Percentiles rank a stretch among this genome's conserved stretches.
Conservation (phyloP, 2,329 filamentous ascomycete genomes). For the Teratosphaeria destructans region DNA sequence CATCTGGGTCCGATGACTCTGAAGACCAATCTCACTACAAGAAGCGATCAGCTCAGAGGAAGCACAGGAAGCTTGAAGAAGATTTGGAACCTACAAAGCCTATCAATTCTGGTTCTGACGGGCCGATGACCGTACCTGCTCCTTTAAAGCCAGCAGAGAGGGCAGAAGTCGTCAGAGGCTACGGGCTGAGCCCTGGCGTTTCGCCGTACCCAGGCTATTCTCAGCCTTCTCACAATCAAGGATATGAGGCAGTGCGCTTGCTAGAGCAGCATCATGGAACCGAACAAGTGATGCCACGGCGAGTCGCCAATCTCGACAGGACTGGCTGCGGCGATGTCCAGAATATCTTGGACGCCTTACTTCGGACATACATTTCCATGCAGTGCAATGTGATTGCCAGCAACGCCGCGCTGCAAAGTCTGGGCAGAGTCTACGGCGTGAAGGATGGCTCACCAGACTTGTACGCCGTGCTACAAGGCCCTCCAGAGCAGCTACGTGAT, state of each 20-base stretch:
- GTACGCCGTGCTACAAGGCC: conserved; percentile 55
- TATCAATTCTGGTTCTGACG: not conserved
- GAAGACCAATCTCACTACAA: conserved; percentile 1
- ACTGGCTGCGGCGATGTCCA: conserved; percentile 61
- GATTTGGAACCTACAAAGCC: not conserved
- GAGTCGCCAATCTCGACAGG: conserved; percentile 55
- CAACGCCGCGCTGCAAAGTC: conserved; percentile 53
- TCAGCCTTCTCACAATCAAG: conserved; percentile 57
- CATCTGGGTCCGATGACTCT: not conserved
- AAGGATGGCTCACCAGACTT: conserved; percentile 66
- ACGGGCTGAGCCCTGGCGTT: conserved; percentile 36
- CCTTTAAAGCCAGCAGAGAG: conserved; percentile 6
- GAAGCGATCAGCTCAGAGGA: not conserved
- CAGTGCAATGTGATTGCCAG: conserved; percentile 52
- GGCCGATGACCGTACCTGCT: conserved; percentile 6
- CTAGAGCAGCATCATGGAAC: conserved; percentile 55
- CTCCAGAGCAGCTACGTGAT: conserved; percentile 50
- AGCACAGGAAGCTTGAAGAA: not conserved
- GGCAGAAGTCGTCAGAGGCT: conserved; percentile 25
- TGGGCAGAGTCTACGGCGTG: conserved; percentile 54
- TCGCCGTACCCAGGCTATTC: conserved; percentile 60
- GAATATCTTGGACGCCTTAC: conserved; percentile 52
- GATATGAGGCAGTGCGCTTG: conserved; percentile 56
- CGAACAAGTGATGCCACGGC: conserved; percentile 50
- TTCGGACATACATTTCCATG: conserved; percentile 52